Base-by-base conservation (phyloP, 768 basidiomycete species). In the Austroboletus eburneus region DNA sequence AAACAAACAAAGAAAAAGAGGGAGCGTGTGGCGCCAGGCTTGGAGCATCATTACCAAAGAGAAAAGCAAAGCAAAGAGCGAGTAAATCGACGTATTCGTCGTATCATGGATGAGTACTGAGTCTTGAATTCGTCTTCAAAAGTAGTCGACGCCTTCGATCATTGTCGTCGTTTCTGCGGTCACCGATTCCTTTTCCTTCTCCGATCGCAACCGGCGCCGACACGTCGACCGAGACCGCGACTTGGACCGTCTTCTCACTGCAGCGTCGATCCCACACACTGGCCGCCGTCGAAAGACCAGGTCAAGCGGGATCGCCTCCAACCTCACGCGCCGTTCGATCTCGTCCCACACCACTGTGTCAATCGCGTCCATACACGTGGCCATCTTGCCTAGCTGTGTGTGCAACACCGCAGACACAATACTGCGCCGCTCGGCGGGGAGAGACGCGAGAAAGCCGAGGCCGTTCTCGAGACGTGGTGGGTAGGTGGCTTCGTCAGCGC, bases 401-500 rank as follows among this genome's bases (percentile, higher is more conserved):
- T 65, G 66, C 24, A 77, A 52, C 4, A 69, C 59, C 1, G 58
- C 62, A 9, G 59, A 51, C 9, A 69, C 60, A 51, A 68, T 36
- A 17, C 57, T 66, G 20, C 72, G 67, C 29, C 57, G 65, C 30
- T 66, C 66, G 0, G 68, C 58, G 9, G 75, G 66, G 54, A 78
- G 64, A 4, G 49, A 52, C 1, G 55, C 55, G 43, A 73, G 44
- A 45, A 74, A 71, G 17, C 68, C 67, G 22, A 47, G 50, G 29
- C 58, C 52, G 14, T 49, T 51, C 25, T 59, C 51, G 45, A 71
- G 54, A 30, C 54, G 49, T 7, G 70, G 66, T 18, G 74, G 77
- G 49, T 68, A 67, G 39, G 64, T 64, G 27, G 70, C 72, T 48
- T 70, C 70, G 27, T 59, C 46, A n/a, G 71, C 72, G 27, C 61